Percentiles rank a stretch among this genome's conserved stretches.
Evolutionary conservation across 1,139 yeast species (phyloP).

Genomic region (Diutina siamensis): DNA sequence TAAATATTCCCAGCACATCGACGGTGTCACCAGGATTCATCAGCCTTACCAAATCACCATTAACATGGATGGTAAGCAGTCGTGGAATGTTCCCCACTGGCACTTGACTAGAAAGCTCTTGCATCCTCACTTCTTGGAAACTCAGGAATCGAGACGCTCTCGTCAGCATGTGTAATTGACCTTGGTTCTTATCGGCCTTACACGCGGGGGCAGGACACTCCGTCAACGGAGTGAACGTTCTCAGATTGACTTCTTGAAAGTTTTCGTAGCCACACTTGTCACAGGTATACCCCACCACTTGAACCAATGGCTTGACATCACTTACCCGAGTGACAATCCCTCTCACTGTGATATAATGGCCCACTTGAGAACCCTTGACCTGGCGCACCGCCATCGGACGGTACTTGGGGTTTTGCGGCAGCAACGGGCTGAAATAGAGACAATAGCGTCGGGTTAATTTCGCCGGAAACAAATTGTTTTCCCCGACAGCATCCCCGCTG

Average conservation of each 20-base stretch:
- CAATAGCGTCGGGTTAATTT: conserved; percentile 78
- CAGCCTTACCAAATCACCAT: conserved; percentile 80
- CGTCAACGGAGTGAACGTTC: conserved; percentile 71
- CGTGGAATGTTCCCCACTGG: conserved; percentile 98
- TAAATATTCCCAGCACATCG: conserved; percentile 81
- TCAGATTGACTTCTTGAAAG: conserved; percentile 85
- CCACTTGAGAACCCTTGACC: conserved; percentile 73
- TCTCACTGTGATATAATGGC: conserved; percentile 77
- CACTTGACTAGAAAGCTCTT: conserved; percentile 91
- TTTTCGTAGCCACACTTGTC: conserved; percentile 96
- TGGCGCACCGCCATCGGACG: conserved; percentile 58
- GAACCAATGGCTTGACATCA: conserved; percentile 88
- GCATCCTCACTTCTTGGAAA: conserved; percentile 91
- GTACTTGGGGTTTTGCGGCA: conserved; percentile 40
- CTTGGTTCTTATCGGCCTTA: conserved; percentile 66
- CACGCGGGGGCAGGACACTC: conserved; percentile 85
- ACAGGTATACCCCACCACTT: conserved; percentile 92
- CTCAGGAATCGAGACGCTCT: conserved; percentile 93
- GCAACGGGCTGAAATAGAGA: conserved; percentile 71
- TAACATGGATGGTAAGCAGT: conserved; percentile 69
- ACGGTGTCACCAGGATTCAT: conserved; percentile 93
- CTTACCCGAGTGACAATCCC: conserved; percentile 95
- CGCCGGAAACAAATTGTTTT: conserved; percentile 60
- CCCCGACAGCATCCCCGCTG: conserved; percentile 8
- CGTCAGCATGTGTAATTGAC: conserved; percentile 85